phyloP scores from a whole-genome alignment of 2,329 filamentous ascomycete species.

The Ophiostoma pallidulum region DNA sequence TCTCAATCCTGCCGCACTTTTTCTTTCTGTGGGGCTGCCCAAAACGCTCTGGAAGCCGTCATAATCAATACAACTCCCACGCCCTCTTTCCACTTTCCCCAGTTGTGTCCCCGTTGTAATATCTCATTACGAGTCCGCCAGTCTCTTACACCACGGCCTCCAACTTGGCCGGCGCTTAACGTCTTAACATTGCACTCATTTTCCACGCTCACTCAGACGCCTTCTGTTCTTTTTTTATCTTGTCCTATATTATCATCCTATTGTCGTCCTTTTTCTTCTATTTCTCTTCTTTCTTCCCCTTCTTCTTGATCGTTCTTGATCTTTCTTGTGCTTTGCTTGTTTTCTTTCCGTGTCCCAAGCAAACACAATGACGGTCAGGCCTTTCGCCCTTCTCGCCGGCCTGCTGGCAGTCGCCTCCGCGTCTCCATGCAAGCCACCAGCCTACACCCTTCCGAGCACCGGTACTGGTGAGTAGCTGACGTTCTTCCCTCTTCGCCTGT shows the following conservation, averaged over 20 bases:
- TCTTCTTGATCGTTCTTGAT: background rate
- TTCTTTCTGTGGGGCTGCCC: conserved; percentile 4
- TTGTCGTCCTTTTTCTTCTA: background rate
- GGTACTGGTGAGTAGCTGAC: conserved; percentile 26
- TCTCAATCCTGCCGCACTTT: conserved; percentile 1
- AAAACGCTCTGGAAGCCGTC: conserved; percentile 8
- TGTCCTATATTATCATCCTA: background rate
- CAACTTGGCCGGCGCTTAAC: conserved; percentile 10
- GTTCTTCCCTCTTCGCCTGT: background rate
- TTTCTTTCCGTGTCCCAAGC: no score
- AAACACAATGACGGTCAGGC: conserved; percentile 11
- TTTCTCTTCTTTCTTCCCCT: background rate
- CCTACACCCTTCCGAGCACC: conserved; percentile 18
- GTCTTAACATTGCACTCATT: conserved; percentile 10
- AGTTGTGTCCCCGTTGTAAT: background rate
- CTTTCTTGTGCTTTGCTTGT: no score
- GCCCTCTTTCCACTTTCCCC: no score
- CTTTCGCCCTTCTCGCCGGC: conserved; percentile 10
- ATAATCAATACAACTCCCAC: conserved; percentile 3
- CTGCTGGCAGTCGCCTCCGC: conserved; percentile 15
- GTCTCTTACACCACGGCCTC: conserved; percentile 5
- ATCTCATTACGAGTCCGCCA: no score
- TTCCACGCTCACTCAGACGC: background rate
- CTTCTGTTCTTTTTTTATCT: conserved; percentile 3
- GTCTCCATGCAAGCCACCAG: conserved; percentile 14